These are phyloP conservation scores for Myrica gale DNA, from an alignment of 306 rosid genomes.

Conservation along the genomic window DNA sequence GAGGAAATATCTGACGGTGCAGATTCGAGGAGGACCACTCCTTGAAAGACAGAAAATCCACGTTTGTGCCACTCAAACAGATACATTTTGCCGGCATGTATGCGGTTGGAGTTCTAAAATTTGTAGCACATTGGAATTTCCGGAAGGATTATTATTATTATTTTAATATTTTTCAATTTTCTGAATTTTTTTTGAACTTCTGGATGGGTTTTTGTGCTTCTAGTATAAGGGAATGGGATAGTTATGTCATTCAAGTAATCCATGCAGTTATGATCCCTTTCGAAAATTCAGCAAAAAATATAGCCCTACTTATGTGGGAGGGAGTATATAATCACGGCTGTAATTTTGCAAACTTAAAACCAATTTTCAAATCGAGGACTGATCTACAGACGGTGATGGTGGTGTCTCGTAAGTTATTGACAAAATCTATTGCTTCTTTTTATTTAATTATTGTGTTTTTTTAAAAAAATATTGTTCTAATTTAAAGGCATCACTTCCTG, in stretches of 20 bases:
- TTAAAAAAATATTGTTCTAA: neutral
- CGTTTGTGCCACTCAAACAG: constrained; percentile 29
- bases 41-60: constrained; percentile 32
- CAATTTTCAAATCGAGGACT: neutral
- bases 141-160: constrained; percentile 24
- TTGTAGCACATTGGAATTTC: constrained; percentile 40
- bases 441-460: neutral
- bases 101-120: constrained; percentile 20
- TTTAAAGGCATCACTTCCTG: constrained; percentile 23
- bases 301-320: constrained; percentile 39
- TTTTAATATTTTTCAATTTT: neutral
- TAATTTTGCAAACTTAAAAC: constrained; percentile 1
- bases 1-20: constrained; percentile 35
- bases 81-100: constrained; percentile 40
- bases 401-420: neutral
- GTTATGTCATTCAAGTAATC: constrained; percentile 35
- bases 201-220: neutral
- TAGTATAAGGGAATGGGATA: constrained; percentile 27
- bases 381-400: neutral
- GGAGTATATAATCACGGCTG: constrained; percentile 19
- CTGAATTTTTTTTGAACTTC: neutral
- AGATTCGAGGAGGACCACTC: constrained; percentile 7
- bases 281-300: constrained; percentile 47
- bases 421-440: neutral
- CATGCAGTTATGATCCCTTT: constrained; percentile 33